Evolutionary conservation across 2,329 filamentous ascomycete genomes (phyloP), one percentile per base, ranked within the genome.

Genomic region (Lasiodiplodia sp.): DNA sequence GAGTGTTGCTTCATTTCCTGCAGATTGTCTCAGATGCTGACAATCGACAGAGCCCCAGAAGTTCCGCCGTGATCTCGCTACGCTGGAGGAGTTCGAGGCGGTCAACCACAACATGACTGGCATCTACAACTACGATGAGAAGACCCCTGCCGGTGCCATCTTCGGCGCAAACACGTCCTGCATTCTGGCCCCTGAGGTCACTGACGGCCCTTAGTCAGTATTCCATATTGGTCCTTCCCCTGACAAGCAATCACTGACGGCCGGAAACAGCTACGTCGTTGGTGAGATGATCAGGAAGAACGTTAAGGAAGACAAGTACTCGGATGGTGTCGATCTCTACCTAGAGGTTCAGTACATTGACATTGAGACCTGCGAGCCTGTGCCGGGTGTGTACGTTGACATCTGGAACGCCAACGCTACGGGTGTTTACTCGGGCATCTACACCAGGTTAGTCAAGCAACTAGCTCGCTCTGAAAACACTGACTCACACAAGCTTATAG

Each of bases 301-400:
- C 71, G 75, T 88, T 38, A 80, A 77, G 14, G 84, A 87, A 56
- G 77, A 78, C 18, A 79, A 87, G 73, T 68, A 68, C 56, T 62
- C 40, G 4, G 71, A 73, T 7, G 86, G 86, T 60, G 78, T 88
- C 38, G 79, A 81, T 34, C 74, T 87, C 49, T 80, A 81, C 4
- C 75, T 87, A 8, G 85, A 87, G 72, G 81, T 85, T 70, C 86
- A 87, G 74, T 79, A 87, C 67, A 80, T 87, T 63, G 86, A 88
- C 69, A 80, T 86, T 44, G 78, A 82, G 56, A 87, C 85, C 2
- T 88, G 86, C 77, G 77, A 86, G 72, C 82, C 83, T 7, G 80
- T 87, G 1, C 79, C 83, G 0, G 75, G 83, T 62, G 79, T 81
- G 14, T 85, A 80, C 69, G 74, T 87, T 16, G 85, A 88, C 72